Base-by-base conservation (phyloP, 2,329 filamentous ascomycete species). In the Penicillium sp. region DNA sequence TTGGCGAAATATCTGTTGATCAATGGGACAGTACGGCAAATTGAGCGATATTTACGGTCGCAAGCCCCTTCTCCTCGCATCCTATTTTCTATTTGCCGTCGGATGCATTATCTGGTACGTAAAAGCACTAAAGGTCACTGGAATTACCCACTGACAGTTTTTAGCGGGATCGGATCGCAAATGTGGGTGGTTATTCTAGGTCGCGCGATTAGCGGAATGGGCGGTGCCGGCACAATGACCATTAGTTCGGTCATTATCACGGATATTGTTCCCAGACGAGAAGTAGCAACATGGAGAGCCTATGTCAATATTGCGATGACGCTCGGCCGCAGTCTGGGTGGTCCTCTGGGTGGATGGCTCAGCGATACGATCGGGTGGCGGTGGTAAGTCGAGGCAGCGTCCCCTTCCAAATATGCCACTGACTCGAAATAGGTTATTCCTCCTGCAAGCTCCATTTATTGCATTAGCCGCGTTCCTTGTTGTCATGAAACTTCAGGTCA, bases 331-430 rank as follows among this genome's bases (percentile, higher is more conserved):
- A 77, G 75, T 51, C 67, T 78, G 18, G 81, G 81, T 26, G 81
- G 80, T 1, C 78, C 81, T 0, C 49, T 86, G 0, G 86, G 85
- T 1, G 86, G 85, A 2, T 81, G 77, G 61, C 67, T 88, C 2
- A 80, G 84, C 1, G 83, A 88, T 56, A 78, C 79, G 0, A 76
- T 88, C 10, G 85, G 85, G 13, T 89, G 85, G 86, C 73, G 86
- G 67, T 86, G 84, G 84, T 83, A 55, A 1, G 52, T 32, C n/a
- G 4, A 8, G 2, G 1, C 1, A 12, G 2, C 9, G 17, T 4
- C n/a, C 7, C 0, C 2, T 10, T n/a, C 3, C 4, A 18, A 8
- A 1, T 17, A 8, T 5, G 32, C 9, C 41, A 3, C 49, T 56
- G 34, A 58, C 13, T 3, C 6, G 3, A 4, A 10, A 0, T 15